Base-by-base conservation (phyloP, 257 asterid species). In the Solanum clarkiae region DNA sequence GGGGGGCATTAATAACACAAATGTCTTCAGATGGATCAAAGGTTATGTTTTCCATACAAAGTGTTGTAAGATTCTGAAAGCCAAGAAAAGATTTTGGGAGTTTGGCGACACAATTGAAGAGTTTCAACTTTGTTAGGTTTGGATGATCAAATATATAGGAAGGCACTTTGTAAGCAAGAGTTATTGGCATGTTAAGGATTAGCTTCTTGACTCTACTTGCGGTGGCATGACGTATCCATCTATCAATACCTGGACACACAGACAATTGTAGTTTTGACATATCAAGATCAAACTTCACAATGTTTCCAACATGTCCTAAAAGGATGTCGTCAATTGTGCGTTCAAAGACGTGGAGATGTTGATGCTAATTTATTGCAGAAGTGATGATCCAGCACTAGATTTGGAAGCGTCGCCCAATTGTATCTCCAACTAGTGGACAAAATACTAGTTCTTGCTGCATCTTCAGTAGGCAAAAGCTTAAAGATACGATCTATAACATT, bases 371-470 rank as follows among this genome's bases (percentile, higher is more conserved):
- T 57, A 15, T 18, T 57, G 65, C 65, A 57, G 20, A 57, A 20
- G 26, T 2, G 26, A 13, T 22, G 5, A 62, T 62, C 69, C 16
- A 83, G 12, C 13, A 79, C 74, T 7, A 88, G 18, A 14, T 51
- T 6, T 8, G 88, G 75, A 83, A 45, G 32, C 18, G 1, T 75
- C 4, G 36, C 14, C 88, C 88, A 88, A 2, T 26, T 18, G 40
- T 79, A 14, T 70, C 90, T 83, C 88, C 90, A 86, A 0, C 62
- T 69, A 4, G 57, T 86, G 20, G 88, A 84, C 57, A 86, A 44
- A 13, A 86, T 59, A 62, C 87, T 66, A n/a, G 86, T 86, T 44
- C 87, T 84, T 16, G 72, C 87, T 6, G 85, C 90, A 86, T 86
- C 86, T 17, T 36, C 60, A 8, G 47, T 24, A 0, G 87, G 68